Percentiles rank a stretch among this genome's conserved stretches.
These are phyloP conservation scores for Malassezia psittaci DNA, from an alignment of 1,284 basidiomycete genomes.

Conservation along the genomic window DNA sequence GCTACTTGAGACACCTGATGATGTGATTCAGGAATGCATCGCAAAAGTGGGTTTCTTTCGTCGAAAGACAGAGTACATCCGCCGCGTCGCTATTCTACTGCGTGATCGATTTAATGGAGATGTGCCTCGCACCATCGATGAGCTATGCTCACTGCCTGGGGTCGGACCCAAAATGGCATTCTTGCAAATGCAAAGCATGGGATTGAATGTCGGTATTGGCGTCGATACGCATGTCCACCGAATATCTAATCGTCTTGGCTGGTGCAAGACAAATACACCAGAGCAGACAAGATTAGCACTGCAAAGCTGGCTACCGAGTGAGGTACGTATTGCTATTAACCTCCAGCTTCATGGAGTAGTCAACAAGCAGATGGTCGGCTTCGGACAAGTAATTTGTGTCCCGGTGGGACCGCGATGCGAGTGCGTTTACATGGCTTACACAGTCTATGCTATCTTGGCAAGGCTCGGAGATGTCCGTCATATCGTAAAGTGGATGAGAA, in stretches of 20 bases:
- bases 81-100: constrained; percentile 25
- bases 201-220: constrained; percentile 81
- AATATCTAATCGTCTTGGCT: constrained; percentile 80
- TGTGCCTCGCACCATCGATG: constrained; percentile 34
- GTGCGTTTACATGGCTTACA: constrained; percentile 51
- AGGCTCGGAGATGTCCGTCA: constrained; percentile 31
- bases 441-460: constrained; percentile 28
- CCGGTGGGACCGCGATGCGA: constrained; percentile 75
- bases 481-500: constrained; percentile 24
- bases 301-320: constrained; percentile 38
- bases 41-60: constrained; percentile 88
- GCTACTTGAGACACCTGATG: constrained; percentile 59
- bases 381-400: constrained; percentile 67
- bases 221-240: constrained; percentile 93
- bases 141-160: constrained; percentile 36
- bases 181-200: constrained; percentile 68
- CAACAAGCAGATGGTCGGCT: constrained; percentile 43
- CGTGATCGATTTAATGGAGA: constrained; percentile 27
- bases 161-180: constrained; percentile 49
- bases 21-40: constrained; percentile 63
- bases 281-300: constrained; percentile 60
- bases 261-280: constrained; percentile 80
- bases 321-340: constrained; percentile 7
- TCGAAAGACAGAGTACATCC: constrained; percentile 59
- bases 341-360: constrained; percentile 26